A percentile compares a stretch with the other conserved stretches of the same genome.
Evolutionary conservation across 1,284 basidiomycete species (phyloP).

Genomic region (Mycena sp.): DNA sequence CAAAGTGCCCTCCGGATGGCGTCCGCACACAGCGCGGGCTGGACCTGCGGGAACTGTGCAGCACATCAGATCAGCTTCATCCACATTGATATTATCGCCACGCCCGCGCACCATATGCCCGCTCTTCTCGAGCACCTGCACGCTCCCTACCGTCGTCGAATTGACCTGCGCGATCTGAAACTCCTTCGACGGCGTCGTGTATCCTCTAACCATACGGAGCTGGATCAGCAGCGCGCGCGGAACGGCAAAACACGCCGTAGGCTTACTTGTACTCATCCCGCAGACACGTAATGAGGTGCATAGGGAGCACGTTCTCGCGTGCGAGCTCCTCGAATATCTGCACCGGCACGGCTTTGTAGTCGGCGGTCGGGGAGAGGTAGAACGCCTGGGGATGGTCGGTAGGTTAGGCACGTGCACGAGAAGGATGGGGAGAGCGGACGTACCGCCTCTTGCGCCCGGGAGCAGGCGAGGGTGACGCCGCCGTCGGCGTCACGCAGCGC

Average conservation of each 20-base stretch:
- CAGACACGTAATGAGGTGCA: slow-evolving; percentile 27
- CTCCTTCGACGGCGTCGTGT: slow-evolving; percentile 23
- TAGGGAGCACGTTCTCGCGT: slow-evolving; percentile 21
- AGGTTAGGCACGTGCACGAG: neutral
- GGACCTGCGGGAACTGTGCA: slow-evolving; percentile 19
- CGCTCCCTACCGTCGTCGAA: slow-evolving; percentile 22
- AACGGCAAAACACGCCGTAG: neutral
- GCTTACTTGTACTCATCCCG: slow-evolving; percentile 32
- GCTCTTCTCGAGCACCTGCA: slow-evolving; percentile 29
- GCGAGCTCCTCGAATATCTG: slow-evolving; percentile 26
- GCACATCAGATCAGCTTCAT: too few species aligned
- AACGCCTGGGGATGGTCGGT: slow-evolving; percentile 17
- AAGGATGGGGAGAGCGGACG: too few species aligned
- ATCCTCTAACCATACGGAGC: slow-evolving; percentile 23
- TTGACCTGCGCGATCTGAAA: slow-evolving; percentile 28
- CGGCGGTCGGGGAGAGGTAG: slow-evolving; percentile 25
- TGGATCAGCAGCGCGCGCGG: neutral
- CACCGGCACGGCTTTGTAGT: slow-evolving; percentile 22
- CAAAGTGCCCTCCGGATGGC: slow-evolving; percentile 15
- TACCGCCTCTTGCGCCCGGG: slow-evolving; percentile 28
- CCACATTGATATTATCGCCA: too few species aligned
- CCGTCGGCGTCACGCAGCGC: slow-evolving; percentile 19
- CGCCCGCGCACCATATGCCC: slow-evolving; percentile 36
- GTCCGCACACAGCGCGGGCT: slow-evolving; percentile 13
- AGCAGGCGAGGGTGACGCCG: slow-evolving; percentile 27